These are phyloP conservation scores for Syzygium aromaticum DNA, from an alignment of 345 rosid species.

Conservation along the genomic window DNA sequence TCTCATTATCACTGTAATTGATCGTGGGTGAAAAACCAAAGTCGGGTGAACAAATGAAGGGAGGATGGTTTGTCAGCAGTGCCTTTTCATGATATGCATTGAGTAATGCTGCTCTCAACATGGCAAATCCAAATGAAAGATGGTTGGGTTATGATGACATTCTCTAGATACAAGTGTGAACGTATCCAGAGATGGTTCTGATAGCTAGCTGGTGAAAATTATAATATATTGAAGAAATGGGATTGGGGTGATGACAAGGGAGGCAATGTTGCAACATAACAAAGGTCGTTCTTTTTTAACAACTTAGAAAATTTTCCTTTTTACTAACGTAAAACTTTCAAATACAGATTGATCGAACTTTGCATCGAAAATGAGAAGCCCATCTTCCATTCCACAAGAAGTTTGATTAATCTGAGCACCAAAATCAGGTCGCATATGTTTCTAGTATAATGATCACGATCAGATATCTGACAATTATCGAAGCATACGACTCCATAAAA, in stretches of 20 bases:
- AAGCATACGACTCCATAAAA: no score
- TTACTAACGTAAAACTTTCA: background rate
- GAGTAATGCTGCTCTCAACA: background rate
- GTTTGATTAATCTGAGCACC: no score
- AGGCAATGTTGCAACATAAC: background rate
- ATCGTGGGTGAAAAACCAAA: background rate
- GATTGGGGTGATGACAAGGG: background rate
- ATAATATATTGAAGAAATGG: background rate
- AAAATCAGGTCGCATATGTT: no score
- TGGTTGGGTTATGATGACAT: background rate
- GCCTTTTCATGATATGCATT: background rate
- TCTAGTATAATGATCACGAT: no score
- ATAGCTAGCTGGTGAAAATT: background rate
- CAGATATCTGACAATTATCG: no score
- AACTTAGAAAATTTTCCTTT: accelerated
- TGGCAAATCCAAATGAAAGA: no score
- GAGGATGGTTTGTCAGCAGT: background rate
- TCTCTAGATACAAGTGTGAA: background rate
- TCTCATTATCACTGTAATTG: background rate
- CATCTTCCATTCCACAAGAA: background rate
- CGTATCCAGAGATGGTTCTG: background rate
- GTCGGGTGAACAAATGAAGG: background rate
- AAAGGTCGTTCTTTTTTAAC: background rate
- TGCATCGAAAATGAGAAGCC: background rate
- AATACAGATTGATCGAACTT: background rate